These are phyloP conservation scores for Arbutus unedo DNA, from an alignment of 148 eudicot species.

Conservation along the genomic window DNA sequence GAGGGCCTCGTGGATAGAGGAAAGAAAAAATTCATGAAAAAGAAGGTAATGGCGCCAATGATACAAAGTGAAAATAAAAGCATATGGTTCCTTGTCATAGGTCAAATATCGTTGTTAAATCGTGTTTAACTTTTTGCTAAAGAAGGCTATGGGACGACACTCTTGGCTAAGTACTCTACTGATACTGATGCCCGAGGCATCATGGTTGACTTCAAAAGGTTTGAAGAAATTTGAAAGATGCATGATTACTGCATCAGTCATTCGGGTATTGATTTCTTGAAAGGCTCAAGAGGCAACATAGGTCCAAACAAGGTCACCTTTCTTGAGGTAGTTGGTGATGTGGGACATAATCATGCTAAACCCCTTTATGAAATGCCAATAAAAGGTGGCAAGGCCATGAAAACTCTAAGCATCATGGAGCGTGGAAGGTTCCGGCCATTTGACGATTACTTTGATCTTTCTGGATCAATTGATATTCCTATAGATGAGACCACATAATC, in stretches of 20 bases:
- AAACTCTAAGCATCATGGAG: background rate
- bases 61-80: no score
- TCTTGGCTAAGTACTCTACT: background rate
- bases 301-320: background rate
- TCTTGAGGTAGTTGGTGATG: background rate
- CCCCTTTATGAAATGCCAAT: background rate
- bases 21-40: background rate
- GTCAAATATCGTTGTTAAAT: no score
- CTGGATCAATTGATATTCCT: background rate
- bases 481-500: background rate
- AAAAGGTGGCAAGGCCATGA: no score
- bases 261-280: background rate
- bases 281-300: background rate
- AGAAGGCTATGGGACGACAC: background rate
- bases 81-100: background rate
- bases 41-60: background rate
- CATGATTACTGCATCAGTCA: background rate
- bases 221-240: background rate
- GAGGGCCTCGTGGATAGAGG: background rate
- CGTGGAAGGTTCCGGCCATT: background rate
- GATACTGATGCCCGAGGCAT: background rate
- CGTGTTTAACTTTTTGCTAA: background rate
- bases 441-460: background rate
- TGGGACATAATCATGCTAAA: background rate
- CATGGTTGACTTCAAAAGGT: no score